Base-by-base conservation (phyloP, 805 yeast genomes). In the Lipomyces sp. region DNA sequence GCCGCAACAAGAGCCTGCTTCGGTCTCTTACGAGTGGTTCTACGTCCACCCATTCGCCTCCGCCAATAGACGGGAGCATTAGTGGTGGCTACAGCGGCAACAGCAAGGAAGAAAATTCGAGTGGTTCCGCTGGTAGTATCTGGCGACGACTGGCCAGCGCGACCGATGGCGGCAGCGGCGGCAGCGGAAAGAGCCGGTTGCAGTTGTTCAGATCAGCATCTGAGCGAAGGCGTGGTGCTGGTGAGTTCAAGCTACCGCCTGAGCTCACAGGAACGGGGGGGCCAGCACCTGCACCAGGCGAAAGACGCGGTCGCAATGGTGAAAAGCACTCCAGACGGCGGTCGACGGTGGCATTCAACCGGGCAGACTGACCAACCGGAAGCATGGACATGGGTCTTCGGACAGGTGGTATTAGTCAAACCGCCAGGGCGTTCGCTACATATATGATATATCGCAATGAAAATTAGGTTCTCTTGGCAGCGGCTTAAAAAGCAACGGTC, bases 321-420 rank as follows among this genome's bases (percentile, higher is more conserved):
- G 53, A 30, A 57, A 35, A 57, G 54, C 53, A 39, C 35, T 7
- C 53, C 32, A 29, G 59, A 11, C 61, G 61, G 32, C 61, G 54
- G 51, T 65, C 69, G 54, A 65, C 69, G 53, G 69, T 65, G 37
- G 69, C 65, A 29, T 65, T 65, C 62, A 50, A 60, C 39, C 59
- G 62, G 11, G 13, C 33, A 4, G 58, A 45, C 54, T 18, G 29
- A 34, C 10, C 29, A n/a, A 24, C 4, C 24, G 24, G 24, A 24
- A 24, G 24, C 24, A 24, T 24, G 24, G 24, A 24, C 24, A 24
- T 24, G 24, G 24, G 24, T 24, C 24, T 24, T 24, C 24, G 24
- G 24, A 24, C 24, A 24, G 24, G 24, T 24, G 24, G 24, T 24
- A 24, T 24, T 1, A 24, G 24, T 24, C 24, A 24, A 24, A 24